phyloP scores from a whole-genome alignment of 108 stramenopile genomes.

The Cyclotella atomus region DNA sequence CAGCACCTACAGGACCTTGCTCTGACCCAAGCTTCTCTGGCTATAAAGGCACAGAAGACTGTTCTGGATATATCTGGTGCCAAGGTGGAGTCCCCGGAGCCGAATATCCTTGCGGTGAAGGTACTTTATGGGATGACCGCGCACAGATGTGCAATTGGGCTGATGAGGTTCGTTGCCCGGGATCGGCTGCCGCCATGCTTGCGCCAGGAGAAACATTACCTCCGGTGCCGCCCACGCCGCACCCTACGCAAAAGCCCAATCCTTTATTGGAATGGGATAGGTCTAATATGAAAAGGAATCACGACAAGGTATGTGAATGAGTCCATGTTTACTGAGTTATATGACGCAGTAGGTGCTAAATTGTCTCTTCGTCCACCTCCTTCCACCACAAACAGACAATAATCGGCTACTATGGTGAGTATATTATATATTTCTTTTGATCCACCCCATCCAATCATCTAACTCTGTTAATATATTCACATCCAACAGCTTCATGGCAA shows the following conservation, averaged over 20 bases:
- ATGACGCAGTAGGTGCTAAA: no score
- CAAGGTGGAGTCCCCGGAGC: neutral
- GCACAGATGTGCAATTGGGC: slow-evolving; percentile 26
- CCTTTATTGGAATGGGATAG: slow-evolving; percentile 2
- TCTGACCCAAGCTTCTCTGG: neutral
- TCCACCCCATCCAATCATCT: neutral
- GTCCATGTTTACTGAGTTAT: no score
- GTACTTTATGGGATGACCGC: slow-evolving; percentile 5
- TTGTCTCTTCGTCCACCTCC: no score
- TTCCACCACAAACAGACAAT: no score
- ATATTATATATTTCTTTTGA: neutral
- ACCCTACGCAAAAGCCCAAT: slow-evolving; percentile 8
- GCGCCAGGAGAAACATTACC: slow-evolving; percentile 3
- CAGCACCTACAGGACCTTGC: neutral
- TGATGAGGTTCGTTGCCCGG: slow-evolving; percentile 7
- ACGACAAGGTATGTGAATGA: no score
- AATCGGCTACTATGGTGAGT: no score
- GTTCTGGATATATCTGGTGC: slow-evolving; percentile 25
- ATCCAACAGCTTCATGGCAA: slow-evolving; percentile 30
- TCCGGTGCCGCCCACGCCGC: slow-evolving; percentile 2
- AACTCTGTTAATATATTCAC: neutral
- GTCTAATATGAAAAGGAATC: neutral
- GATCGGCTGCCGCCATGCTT: neutral
- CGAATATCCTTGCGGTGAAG: slow-evolving; percentile 11
- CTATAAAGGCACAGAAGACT: slow-evolving; percentile 25